Percentiles rank a stretch among this genome's conserved stretches.
phyloP scores from a whole-genome alignment of 805 yeast genomes.

The Saturnispora halmiae region DNA sequence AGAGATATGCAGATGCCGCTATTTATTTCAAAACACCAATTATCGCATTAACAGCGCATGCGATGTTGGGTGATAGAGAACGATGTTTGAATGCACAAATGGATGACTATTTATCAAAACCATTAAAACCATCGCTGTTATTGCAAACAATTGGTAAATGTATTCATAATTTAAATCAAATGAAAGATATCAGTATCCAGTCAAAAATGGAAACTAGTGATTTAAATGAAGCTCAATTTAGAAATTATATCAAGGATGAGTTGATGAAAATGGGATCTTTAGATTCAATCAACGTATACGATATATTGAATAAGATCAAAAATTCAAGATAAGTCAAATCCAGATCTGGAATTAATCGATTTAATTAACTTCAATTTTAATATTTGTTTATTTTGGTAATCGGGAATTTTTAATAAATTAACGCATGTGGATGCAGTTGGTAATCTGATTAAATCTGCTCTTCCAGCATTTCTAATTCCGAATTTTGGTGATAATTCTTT shows the following conservation, averaged over 20 bases:
- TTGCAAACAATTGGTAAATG: conserved; percentile 82
- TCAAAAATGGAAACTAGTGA: conserved; percentile 4
- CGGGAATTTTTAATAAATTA: conserved; percentile 77
- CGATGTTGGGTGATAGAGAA: conserved; percentile 89
- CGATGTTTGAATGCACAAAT: conserved; percentile 79
- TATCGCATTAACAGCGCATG: conserved; percentile 86
- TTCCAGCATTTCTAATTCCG: conserved; percentile 67
- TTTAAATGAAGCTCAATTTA: conserved; percentile 4
- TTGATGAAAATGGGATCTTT: conserved; percentile 6
- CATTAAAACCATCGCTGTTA: conserved; percentile 72
- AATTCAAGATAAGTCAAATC: conserved; percentile 66
- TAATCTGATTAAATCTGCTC: conserved; percentile 39
- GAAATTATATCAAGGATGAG: conserved; percentile 10
- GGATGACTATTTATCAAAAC: conserved; percentile 88
- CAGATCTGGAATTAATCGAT: conserved; percentile 74
- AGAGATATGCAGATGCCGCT: conserved; percentile 60
- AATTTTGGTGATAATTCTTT: conserved; percentile 63
- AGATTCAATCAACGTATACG: not conserved
- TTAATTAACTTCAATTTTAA: conserved; percentile 60
- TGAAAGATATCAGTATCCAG: conserved; percentile 35
- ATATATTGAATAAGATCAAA: not conserved
- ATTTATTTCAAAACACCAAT: conserved; percentile 68
- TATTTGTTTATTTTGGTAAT: conserved; percentile 53
- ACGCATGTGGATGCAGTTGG: conserved; percentile 96
- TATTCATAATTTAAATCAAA: conserved; percentile 57